Percentiles rank a stretch among this genome's conserved stretches.
These are phyloP conservation scores for Annulohypoxylon bovei DNA, from an alignment of 495 filamentous ascomycete species.

Conservation along the genomic window DNA sequence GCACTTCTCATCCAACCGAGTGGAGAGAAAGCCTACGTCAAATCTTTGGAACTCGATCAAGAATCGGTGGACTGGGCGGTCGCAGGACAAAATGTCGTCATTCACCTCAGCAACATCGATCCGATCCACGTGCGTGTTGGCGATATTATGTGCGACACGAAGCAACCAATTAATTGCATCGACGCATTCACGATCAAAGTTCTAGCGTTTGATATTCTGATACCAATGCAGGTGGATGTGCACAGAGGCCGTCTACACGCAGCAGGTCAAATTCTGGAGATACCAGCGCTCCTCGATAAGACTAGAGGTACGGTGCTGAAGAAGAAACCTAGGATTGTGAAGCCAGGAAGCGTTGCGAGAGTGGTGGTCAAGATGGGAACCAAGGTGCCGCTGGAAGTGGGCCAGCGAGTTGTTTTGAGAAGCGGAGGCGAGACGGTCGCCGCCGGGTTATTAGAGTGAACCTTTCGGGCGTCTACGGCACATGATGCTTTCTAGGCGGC, in stretches of 20 bases:
- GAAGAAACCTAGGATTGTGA: conserved; percentile 84
- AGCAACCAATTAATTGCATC: conserved; percentile 72
- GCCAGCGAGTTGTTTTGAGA: conserved; percentile 81
- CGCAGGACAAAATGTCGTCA: conserved; percentile 87
- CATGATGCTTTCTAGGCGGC: not conserved
- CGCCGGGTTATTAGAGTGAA: conserved; percentile 82
- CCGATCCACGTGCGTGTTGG: conserved; percentile 80
- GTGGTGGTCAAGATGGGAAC: conserved; percentile 76
- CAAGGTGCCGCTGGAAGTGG: conserved; percentile 80
- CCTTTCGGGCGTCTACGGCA: not conserved
- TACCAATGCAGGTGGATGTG: conserved; percentile 88
- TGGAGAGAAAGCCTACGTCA: conserved; percentile 79
- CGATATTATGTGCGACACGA: conserved; percentile 81
- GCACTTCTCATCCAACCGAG: conserved; percentile 80
- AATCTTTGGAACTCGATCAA: conserved; percentile 77
- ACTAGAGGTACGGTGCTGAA: conserved; percentile 72
- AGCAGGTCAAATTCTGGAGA: conserved; percentile 73
- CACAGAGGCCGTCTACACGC: conserved; percentile 85
- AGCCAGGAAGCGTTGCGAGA: conserved; percentile 74
- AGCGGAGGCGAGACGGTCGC: conserved; percentile 83
- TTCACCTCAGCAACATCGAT: conserved; percentile 89
- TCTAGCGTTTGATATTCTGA: conserved; percentile 86
- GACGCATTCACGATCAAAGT: conserved; percentile 82
- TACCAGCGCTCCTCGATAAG: conserved; percentile 82
- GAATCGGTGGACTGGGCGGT: conserved; percentile 87